phyloP scores from a whole-genome alignment of 768 basidiomycete species.

The Termitomyces sp. region DNA sequence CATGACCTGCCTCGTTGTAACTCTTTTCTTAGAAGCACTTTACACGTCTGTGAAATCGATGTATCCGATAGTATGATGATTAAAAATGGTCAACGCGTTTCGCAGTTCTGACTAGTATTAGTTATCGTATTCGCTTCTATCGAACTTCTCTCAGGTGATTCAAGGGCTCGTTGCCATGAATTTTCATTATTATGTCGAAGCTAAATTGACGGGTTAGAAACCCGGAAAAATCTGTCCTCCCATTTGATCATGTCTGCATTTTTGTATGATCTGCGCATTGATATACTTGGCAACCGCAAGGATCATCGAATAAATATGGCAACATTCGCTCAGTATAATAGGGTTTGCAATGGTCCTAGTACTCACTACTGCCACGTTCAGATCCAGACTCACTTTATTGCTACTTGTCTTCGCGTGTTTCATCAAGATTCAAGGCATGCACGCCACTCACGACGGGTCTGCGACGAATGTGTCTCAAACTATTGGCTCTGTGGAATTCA shows the following conservation, averaged over 20 bases:
- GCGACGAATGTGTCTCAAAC: not conserved
- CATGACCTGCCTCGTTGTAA: conserved; percentile 3
- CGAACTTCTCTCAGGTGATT: not conserved
- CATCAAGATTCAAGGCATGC: not conserved
- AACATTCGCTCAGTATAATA: not conserved
- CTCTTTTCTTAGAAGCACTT: not conserved
- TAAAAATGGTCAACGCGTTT: not conserved
- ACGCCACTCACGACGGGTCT: not conserved
- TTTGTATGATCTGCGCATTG: not conserved
- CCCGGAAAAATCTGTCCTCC: not conserved
- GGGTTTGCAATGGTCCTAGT: not conserved
- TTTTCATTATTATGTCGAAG: not conserved
- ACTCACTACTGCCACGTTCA: not conserved
- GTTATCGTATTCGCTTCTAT: not conserved
- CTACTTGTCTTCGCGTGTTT: not conserved
- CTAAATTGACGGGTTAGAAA: not conserved
- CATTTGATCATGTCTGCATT: not conserved
- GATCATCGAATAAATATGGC: not conserved
- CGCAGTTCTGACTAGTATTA: not conserved
- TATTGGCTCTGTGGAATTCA: not conserved
- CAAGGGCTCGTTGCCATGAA: not conserved
- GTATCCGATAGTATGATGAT: not conserved
- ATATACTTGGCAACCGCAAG: not conserved
- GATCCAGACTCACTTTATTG: not conserved
- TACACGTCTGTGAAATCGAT: conserved; percentile 1